Percentiles rank a stretch among this genome's conserved stretches.
These are phyloP conservation scores for Amanita inopinata DNA, from an alignment of 768 basidiomycete genomes.

Conservation along the genomic window DNA sequence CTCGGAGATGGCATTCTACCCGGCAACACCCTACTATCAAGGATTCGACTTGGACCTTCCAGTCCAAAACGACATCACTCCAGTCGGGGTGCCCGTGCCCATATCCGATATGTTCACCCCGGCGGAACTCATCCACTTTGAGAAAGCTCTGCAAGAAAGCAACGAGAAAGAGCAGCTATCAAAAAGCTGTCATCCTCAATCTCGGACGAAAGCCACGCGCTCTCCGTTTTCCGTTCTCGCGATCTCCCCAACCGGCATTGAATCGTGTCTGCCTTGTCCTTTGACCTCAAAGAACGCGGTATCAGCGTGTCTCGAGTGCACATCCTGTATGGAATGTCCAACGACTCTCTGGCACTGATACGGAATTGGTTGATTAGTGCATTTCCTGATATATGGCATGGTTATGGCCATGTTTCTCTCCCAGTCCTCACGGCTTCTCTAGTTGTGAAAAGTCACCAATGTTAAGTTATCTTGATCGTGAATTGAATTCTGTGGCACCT, in stretches of 20 bases:
- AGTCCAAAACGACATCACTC: constrained; percentile 4
- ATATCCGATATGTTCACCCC: constrained; percentile 10
- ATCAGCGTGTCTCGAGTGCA: constrained; percentile 18
- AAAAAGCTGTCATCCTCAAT: constrained; percentile 19
- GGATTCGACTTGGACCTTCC: constrained; percentile 13
- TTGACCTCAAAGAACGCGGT: constrained; percentile 13
- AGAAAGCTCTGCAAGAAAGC: constrained; percentile 12
- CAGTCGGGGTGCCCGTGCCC: constrained; percentile 10
- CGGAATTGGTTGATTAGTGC: too few species aligned
- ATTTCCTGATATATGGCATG: too few species aligned
- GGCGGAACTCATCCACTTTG: constrained; percentile 14
- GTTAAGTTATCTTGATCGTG: too few species aligned
- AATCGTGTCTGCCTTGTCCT: constrained; percentile 16
- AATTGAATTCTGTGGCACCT: too few species aligned
- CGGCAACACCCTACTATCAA: constrained; percentile 13
- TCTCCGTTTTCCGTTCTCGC: constrained; percentile 15
- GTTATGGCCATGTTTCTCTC: too few species aligned
- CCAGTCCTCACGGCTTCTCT: too few species aligned
- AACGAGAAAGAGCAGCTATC: constrained; percentile 10
- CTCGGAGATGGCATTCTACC: constrained; percentile 13
- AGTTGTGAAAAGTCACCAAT: too few species aligned
- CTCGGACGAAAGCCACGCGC: constrained; percentile 21
- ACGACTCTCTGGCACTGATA: too few species aligned
- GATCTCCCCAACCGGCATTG: constrained; percentile 14
- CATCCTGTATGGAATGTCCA: constrained; percentile 21